Conservation (phyloP, 768 basidiomycete species). For the Auriscalpium microsporum region DNA sequence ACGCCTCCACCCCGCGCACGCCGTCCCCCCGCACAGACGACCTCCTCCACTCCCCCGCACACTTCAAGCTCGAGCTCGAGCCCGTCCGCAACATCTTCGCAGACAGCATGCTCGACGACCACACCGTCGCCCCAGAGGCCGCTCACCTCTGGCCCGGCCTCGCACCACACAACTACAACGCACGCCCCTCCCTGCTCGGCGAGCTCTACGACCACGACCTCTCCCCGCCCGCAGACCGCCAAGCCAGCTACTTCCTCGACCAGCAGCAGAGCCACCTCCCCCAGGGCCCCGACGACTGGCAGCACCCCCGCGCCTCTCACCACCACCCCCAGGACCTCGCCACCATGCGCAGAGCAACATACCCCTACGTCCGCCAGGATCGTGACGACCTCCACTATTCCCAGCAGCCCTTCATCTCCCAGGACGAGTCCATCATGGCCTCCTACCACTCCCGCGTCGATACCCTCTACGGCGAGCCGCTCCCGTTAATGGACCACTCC, state of each 20-base stretch:
- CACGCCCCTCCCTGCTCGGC: slow-evolving; percentile 51
- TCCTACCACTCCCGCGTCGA: slow-evolving; percentile 26
- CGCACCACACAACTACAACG: slow-evolving; percentile 26
- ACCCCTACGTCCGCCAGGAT: slow-evolving; percentile 72
- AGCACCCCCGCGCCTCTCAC: slow-evolving; percentile 17
- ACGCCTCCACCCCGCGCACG: slow-evolving; percentile 63
- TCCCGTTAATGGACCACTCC: slow-evolving; percentile 28
- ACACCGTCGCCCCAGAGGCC: slow-evolving; percentile 30
- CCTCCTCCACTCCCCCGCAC: slow-evolving; percentile 23
- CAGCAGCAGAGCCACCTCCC: slow-evolving; percentile 18
- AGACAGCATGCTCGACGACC: slow-evolving; percentile 35
- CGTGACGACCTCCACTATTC: slow-evolving; percentile 37
- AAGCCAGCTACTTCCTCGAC: slow-evolving; percentile 19
- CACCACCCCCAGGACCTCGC: slow-evolving; percentile 36
- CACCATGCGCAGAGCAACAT: slow-evolving; percentile 56
- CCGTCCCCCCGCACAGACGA: slow-evolving; percentile 47
- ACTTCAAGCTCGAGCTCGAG: slow-evolving; percentile 38
- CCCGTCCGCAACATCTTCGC: slow-evolving; percentile 46
- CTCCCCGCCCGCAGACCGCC: slow-evolving; percentile 29
- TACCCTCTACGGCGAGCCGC: slow-evolving; percentile 32
- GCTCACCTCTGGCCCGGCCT: slow-evolving; percentile 30
- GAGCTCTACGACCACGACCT: slow-evolving; percentile 64
- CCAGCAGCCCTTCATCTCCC: slow-evolving; percentile 36
- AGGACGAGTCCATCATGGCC: slow-evolving; percentile 27
- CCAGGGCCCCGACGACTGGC: slow-evolving; percentile 15